Conservation (phyloP, 768 basidiomycete genomes). For the Hydnomerulius pinastri region DNA sequence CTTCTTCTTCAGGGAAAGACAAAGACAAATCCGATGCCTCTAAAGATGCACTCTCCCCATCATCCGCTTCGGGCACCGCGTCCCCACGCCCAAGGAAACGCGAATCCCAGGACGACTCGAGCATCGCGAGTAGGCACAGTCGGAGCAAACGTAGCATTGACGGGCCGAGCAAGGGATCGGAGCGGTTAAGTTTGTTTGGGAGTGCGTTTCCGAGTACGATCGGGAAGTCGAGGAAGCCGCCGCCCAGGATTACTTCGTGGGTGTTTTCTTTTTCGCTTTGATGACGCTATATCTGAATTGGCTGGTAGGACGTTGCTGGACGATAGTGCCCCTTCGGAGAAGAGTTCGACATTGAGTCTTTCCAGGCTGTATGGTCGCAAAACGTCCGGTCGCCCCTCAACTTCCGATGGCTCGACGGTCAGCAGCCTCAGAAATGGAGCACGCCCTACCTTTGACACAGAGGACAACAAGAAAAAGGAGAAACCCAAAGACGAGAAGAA, state of each 20-base stretch:
- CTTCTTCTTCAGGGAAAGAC: slow-evolving; percentile 31
- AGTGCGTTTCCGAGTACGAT: slow-evolving; percentile 59
- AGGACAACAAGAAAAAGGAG: slow-evolving; percentile 23
- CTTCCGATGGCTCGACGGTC: slow-evolving; percentile 36
- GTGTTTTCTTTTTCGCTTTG: slow-evolving; percentile 28
- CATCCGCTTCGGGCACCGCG: slow-evolving; percentile 17
- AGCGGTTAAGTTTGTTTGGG: slow-evolving; percentile 85
- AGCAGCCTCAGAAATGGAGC: slow-evolving; percentile 26
- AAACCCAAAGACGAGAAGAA: slow-evolving; percentile 24
- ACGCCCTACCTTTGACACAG: slow-evolving; percentile 22
- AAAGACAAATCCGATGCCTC: slow-evolving; percentile 35
- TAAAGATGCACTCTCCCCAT: slow-evolving; percentile 26
- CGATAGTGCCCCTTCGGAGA: slow-evolving; percentile 40
- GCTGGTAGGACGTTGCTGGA: slow-evolving; percentile 33
- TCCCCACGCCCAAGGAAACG: slow-evolving; percentile 22
- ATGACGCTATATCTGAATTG: background rate
- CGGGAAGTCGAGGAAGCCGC: slow-evolving; percentile 76
- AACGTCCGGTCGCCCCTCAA: slow-evolving; percentile 42
- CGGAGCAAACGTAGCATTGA: slow-evolving; percentile 56
- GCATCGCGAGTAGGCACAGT: slow-evolving; percentile 34
- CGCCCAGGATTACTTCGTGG: slow-evolving; percentile 70
- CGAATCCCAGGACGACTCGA: slow-evolving; percentile 27
- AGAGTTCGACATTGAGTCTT: slow-evolving; percentile 48
- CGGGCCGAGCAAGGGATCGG: slow-evolving; percentile 42
- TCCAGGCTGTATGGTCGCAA: slow-evolving; percentile 53